Conservation (phyloP, 805 yeast species). For the Wickerhamomyces xylosicus region DNA sequence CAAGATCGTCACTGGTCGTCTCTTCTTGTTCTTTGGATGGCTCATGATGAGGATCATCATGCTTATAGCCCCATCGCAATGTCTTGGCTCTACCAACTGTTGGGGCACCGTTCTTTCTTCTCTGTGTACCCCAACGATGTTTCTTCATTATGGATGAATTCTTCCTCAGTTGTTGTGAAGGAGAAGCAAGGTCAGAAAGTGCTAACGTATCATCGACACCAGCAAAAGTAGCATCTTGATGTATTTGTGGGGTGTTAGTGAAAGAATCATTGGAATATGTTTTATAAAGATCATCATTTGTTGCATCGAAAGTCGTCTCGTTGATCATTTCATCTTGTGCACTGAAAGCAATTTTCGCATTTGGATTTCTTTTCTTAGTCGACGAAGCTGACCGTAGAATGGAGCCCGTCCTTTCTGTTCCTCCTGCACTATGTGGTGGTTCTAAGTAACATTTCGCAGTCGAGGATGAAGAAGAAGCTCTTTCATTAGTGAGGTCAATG, state of each 20-base stretch:
- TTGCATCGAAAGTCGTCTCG: slow-evolving; percentile 5
- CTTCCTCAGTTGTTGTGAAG: slow-evolving; percentile 12
- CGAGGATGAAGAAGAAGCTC: neutral
- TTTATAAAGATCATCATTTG: slow-evolving; percentile 9
- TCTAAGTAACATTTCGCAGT: slow-evolving; percentile 1
- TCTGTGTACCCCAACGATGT: slow-evolving; percentile 86
- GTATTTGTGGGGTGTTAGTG: slow-evolving; percentile 16
- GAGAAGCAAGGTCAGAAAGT: neutral
- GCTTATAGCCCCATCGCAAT: slow-evolving; percentile 34
- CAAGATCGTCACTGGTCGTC: slow-evolving; percentile 23
- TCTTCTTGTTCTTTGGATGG: slow-evolving; percentile 5
- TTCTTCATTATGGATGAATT: slow-evolving; percentile 53
- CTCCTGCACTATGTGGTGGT: slow-evolving; percentile 4
- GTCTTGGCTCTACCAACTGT: slow-evolving; percentile 49
- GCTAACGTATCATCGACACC: slow-evolving; percentile 8
- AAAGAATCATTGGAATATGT: slow-evolving; percentile 15
- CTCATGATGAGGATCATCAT: slow-evolving; percentile 21
- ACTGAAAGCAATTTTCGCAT: slow-evolving; percentile 16
- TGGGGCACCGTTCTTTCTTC: slow-evolving; percentile 65
- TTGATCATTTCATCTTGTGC: slow-evolving; percentile 11
- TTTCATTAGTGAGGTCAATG: slow-evolving; percentile 9
- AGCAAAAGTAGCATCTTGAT: slow-evolving; percentile 16
- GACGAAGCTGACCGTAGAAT: slow-evolving; percentile 11
- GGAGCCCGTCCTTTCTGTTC: slow-evolving; percentile 12
- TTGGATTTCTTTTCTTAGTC: slow-evolving; percentile 10